Evolutionary conservation across 2,329 filamentous ascomycete species (phyloP).

Genomic region (Fusarium burgessii): DNA sequence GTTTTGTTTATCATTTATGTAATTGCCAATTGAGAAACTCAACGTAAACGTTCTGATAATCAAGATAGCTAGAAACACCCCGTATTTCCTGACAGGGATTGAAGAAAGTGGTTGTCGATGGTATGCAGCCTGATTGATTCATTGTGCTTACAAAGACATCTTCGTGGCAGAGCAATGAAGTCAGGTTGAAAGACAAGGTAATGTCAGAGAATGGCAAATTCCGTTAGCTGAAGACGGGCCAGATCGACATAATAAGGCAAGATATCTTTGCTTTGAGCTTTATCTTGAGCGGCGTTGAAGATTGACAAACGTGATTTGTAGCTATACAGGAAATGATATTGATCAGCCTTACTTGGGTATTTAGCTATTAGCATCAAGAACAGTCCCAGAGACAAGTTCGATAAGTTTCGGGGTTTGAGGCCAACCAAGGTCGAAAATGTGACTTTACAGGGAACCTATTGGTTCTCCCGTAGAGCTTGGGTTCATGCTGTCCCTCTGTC

Average conservation of each 20-base stretch:
- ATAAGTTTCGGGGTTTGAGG: constrained; percentile 4
- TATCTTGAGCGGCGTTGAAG: not conserved
- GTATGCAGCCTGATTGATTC: constrained; percentile 28
- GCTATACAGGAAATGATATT: constrained; percentile 9
- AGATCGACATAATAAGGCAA: constrained; percentile 12
- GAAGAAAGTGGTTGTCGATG: constrained; percentile 10
- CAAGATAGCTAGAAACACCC: constrained; percentile 30
- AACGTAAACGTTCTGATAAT: constrained; percentile 16
- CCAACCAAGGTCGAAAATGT: constrained; percentile 3
- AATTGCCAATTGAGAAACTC: constrained; percentile 16
- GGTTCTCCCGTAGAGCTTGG: not conserved
- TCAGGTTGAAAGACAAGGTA: constrained; percentile 5
- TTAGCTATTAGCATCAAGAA: not conserved
- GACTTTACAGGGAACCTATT: constrained; percentile 21
- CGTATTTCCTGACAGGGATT: constrained; percentile 24
- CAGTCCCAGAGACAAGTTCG: not conserved
- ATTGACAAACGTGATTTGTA: constrained; percentile 2
- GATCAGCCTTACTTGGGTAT: too few species aligned
- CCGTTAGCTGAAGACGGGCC: not conserved
- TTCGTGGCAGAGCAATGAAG: constrained; percentile 16
- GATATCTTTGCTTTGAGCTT: not conserved
- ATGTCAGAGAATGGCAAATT: not conserved
- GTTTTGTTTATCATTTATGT: constrained; percentile 29
- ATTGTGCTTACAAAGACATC: constrained; percentile 32
- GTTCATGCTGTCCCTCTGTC: constrained; percentile 6